Percentiles rank a stretch among this genome's conserved stretches.
Evolutionary conservation across 2,329 filamentous ascomycete genomes (phyloP).

Genomic region (Colletotrichum echinochloae): DNA sequence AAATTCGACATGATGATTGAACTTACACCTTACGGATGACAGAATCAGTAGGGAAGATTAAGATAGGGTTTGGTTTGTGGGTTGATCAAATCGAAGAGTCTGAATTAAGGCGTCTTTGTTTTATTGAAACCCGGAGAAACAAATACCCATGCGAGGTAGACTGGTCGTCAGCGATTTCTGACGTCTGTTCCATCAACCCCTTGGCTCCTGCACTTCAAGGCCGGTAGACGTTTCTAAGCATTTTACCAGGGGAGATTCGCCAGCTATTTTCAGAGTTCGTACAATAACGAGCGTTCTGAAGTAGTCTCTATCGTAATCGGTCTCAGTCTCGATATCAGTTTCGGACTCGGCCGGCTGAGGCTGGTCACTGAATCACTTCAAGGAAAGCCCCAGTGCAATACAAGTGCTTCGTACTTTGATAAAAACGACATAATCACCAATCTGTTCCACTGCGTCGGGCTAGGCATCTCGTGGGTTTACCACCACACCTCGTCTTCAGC

Average conservation of each 20-base stretch:
- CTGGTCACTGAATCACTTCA: neutral
- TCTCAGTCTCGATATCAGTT: conserved; percentile 29
- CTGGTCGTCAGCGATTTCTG: conserved; percentile 2
- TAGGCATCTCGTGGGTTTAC: neutral
- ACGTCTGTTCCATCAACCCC: neutral
- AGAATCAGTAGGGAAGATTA: neutral
- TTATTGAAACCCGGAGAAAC: neutral
- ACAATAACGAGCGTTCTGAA: neutral
- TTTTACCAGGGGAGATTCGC: neutral
- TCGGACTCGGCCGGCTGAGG: neutral
- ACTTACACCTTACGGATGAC: neutral
- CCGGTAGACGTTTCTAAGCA: conserved; percentile 4
- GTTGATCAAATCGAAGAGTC: conserved; percentile 4
- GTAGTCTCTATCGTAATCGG: neutral
- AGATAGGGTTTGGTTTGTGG: neutral
- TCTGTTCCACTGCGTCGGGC: neutral
- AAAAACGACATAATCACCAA: neutral
- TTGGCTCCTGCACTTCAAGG: neutral
- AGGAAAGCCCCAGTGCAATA: neutral
- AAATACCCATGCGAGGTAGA: neutral
- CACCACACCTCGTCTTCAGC: neutral
- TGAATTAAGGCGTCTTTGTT: neutral
- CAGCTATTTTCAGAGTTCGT: conserved; percentile 7
- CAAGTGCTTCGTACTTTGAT: conserved; percentile 2
- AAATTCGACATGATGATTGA: neutral